These are phyloP conservation scores for Arctium minus DNA, from an alignment of 129 eudicot species.

Conservation along the genomic window DNA sequence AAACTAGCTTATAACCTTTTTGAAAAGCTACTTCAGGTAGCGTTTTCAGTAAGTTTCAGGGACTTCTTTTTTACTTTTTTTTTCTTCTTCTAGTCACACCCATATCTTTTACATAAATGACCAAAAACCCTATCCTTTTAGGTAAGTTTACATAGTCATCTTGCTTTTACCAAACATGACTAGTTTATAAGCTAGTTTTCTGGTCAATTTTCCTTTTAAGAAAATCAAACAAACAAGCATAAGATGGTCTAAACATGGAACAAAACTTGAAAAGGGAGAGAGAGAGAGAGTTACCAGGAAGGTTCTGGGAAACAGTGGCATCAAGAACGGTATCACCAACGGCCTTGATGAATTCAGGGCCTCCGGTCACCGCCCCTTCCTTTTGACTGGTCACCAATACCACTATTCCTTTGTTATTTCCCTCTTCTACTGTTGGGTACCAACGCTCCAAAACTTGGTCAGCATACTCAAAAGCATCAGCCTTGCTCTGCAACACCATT, in stretches of 20 bases:
- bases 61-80: not conserved
- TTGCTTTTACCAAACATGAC: not conserved
- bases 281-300: conserved; percentile 61
- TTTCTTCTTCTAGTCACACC: not conserved
- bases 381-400: conserved; percentile 95
- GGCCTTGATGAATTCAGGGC: conserved; percentile 92
- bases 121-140: not conserved
- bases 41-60: not conserved
- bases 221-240: not conserved
- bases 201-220: not conserved
- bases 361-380: conserved; percentile 98
- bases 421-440: conserved; percentile 95
- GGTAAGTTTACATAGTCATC: not conserved
- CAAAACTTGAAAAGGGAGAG: not conserved
- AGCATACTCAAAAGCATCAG: conserved; percentile 99
- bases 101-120: not conserved
- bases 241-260: not conserved
- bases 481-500: conserved; percentile 74
- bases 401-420: conserved; percentile 90
- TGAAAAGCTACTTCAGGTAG: not conserved
- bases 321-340: conserved; percentile 96
- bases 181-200: not conserved
- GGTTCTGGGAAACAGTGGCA: conserved; percentile 90
- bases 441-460: conserved; percentile 96
- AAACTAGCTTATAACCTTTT: not conserved